A percentile compares a stretch with the other conserved stretches of the same genome.
Evolutionary conservation across 2,329 filamentous ascomycete species (phyloP).

Genomic region (Chrysosphaeria jannelii): DNA sequence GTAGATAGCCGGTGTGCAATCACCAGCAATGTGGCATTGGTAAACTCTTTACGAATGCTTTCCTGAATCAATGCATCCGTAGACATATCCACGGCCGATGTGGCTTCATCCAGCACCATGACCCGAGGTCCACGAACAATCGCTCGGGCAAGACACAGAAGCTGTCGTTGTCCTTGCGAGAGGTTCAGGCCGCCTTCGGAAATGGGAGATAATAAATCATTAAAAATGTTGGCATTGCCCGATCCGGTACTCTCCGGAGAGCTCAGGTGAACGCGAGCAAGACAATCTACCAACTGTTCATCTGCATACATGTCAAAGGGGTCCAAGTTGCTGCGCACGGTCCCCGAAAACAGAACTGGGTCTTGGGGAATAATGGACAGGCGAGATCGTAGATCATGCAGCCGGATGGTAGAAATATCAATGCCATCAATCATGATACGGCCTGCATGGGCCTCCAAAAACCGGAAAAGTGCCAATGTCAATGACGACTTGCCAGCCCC

Average conservation of each 20-base stretch:
- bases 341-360: conserved; percentile 55
- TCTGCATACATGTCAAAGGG: conserved; percentile 44
- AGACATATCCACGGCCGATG: conserved; percentile 47
- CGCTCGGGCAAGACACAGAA: conserved; percentile 42
- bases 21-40: conserved; percentile 34
- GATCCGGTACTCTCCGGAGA: conserved; percentile 8
- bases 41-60: conserved; percentile 41
- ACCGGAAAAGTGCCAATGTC: conserved; percentile 48
- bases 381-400: conserved; percentile 40
- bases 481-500: conserved; percentile 52
- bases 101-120: conserved; percentile 58
- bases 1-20: conserved; percentile 51
- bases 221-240: conserved; percentile 32
- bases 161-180: conserved; percentile 47
- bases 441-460: conserved; percentile 37
- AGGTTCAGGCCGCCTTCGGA: conserved; percentile 46
- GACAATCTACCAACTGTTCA: conserved; percentile 33
- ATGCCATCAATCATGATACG: conserved; percentile 40
- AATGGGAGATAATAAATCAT: conserved; percentile 27
- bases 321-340: conserved; percentile 46
- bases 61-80: conserved; percentile 48
- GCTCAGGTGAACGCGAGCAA: conserved; percentile 37
- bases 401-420: conserved; percentile 40
- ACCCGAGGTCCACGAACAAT: conserved; percentile 44
- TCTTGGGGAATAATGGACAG: conserved; percentile 59